phyloP scores from a whole-genome alignment of 192 early-diverging fungal species.

The Chytriomyces hyalinus region DNA sequence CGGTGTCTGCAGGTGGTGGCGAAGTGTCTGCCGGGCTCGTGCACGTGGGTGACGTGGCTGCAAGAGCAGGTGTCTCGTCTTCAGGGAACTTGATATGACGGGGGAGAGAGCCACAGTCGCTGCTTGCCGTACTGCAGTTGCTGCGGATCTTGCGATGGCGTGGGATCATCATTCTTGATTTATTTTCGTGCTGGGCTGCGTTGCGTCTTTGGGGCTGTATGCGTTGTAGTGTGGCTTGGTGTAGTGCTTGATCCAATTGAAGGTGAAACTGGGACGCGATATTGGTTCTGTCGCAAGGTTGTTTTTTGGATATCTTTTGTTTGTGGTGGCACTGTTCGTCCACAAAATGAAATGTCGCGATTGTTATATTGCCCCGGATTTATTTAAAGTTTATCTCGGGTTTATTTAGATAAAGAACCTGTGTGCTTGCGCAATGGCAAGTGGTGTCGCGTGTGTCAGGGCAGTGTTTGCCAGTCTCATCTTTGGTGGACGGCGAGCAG shows the following conservation, averaged over 20 bases:
- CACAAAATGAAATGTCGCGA: too few species aligned
- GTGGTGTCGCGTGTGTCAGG: too few species aligned
- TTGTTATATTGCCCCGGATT: too few species aligned
- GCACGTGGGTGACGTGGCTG: background rate
- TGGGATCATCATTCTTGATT: background rate
- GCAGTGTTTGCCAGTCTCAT: too few species aligned
- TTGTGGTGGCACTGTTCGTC: too few species aligned
- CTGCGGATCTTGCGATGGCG: background rate
- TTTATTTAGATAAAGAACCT: too few species aligned
- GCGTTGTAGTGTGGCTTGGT: background rate
- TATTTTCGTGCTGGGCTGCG: background rate
- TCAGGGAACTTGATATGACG: background rate
- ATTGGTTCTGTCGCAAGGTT: background rate
- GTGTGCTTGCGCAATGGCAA: too few species aligned
- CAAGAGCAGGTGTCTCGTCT: background rate
- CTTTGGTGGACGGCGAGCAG: too few species aligned
- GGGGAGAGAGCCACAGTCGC: background rate
- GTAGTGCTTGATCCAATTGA: background rate
- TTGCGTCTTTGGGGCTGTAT: background rate
- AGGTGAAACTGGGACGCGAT: background rate
- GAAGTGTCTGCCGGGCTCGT: background rate
- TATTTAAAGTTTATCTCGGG: too few species aligned
- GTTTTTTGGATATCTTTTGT: too few species aligned
- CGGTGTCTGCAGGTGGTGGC: background rate
- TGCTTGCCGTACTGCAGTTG: background rate